Conservation (phyloP, 805 yeast genomes). For the Starmerella asiatica region DNA sequence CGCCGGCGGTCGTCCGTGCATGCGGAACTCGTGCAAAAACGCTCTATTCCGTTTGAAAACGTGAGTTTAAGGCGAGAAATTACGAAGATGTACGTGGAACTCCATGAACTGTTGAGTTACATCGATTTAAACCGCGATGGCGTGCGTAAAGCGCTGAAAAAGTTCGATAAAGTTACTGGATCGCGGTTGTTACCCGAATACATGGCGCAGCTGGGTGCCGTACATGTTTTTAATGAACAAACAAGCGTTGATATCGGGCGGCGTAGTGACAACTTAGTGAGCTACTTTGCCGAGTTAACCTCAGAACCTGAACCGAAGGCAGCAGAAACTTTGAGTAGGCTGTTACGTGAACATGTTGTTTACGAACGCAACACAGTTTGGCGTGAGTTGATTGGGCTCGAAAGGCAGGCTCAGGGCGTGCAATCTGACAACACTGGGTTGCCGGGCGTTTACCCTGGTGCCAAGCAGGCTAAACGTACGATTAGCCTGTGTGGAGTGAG, state of each 20-base stretch:
- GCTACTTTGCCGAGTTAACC: slow-evolving; percentile 41
- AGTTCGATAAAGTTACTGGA: slow-evolving; percentile 73
- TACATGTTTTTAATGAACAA: slow-evolving; percentile 42
- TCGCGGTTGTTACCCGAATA: slow-evolving; percentile 49
- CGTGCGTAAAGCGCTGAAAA: slow-evolving; percentile 76
- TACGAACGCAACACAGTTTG: slow-evolving; percentile 98
- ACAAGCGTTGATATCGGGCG: slow-evolving; percentile 39
- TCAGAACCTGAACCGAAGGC: slow-evolving; percentile 36
- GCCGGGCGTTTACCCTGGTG: background rate
- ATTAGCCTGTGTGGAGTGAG: background rate
- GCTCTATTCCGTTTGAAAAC: slow-evolving; percentile 13
- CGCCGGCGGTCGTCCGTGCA: slow-evolving; percentile 15
- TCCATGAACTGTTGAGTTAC: slow-evolving; percentile 72
- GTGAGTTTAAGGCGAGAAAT: slow-evolving; percentile 28
- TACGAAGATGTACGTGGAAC: slow-evolving; percentile 47
- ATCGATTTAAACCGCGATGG: slow-evolving; percentile 80
- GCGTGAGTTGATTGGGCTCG: slow-evolving; percentile 90
- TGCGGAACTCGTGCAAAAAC: slow-evolving; percentile 14
- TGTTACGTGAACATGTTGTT: slow-evolving; percentile 80
- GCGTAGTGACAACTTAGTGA: slow-evolving; percentile 40
- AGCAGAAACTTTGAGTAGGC: slow-evolving; percentile 35
- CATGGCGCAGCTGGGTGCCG: slow-evolving; percentile 33
- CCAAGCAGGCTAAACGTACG: background rate
- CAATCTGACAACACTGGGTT: slow-evolving; percentile 17
- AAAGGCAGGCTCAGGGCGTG: slow-evolving; percentile 39